Conservation (phyloP, 768 basidiomycete genomes). For the Russula virescens region DNA sequence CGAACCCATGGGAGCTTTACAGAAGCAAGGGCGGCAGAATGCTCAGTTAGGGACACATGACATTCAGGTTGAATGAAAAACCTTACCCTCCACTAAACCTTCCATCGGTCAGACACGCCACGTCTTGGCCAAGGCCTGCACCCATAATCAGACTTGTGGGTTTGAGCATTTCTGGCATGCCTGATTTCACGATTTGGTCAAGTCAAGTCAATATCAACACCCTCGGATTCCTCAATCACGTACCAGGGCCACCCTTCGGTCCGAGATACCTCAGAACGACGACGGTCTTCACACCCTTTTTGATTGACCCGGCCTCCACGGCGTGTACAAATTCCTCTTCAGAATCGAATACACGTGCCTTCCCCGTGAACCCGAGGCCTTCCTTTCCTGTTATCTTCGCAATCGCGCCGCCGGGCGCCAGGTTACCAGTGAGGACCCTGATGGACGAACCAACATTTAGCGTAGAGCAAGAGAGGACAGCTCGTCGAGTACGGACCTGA, state of each 20-base stretch:
- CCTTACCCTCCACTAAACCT: constrained; percentile 95
- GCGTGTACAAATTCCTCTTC: constrained; percentile 86
- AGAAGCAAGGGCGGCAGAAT: constrained; percentile 14
- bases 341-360: constrained; percentile 86
- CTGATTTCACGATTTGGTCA: constrained; percentile 35
- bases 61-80: neutral
- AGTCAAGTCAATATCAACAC: constrained; percentile 3
- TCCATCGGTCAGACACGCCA: constrained; percentile 96
- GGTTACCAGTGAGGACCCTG: constrained; percentile 86
- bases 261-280: constrained; percentile 94
- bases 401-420: constrained; percentile 93
- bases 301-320: constrained; percentile 82
- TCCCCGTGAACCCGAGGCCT: constrained; percentile 82
- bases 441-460: neutral
- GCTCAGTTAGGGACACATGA: constrained; percentile 10
- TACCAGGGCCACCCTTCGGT: constrained; percentile 93
- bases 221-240: constrained; percentile 28
- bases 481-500: constrained; percentile 50
- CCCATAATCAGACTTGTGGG: constrained; percentile 98
- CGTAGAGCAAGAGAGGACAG: neutral
- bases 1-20: constrained; percentile 88
- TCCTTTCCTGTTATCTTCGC: constrained; percentile 97
- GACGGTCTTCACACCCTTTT: constrained; percentile 94
- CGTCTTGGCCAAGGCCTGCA: constrained; percentile 91
- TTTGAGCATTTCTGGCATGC: constrained; percentile 99